These are phyloP conservation scores for Lenzites betulinus DNA, from an alignment of 768 basidiomycete species.

Conservation along the genomic window DNA sequence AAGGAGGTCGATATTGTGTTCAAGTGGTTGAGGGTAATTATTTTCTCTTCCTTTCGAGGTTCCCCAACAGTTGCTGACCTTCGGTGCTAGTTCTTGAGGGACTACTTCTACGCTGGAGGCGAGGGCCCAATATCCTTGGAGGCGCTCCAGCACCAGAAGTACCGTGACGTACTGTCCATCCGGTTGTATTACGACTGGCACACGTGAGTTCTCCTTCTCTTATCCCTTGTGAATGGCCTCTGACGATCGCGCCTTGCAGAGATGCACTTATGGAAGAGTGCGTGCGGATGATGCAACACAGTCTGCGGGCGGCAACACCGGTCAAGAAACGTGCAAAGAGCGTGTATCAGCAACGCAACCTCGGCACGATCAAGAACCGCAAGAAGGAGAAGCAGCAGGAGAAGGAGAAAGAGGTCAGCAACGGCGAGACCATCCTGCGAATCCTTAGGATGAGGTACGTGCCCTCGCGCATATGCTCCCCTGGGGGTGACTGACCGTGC, in stretches of 20 bases:
- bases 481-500: not conserved
- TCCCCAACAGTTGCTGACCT: not conserved
- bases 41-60: not conserved
- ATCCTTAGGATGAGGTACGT: slow-evolving; percentile 93
- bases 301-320: slow-evolving; percentile 68
- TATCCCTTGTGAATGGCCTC: not conserved
- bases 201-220: slow-evolving; percentile 54
- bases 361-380: slow-evolving; percentile 93
- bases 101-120: slow-evolving; percentile 94
- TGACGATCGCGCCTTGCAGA: slow-evolving; percentile 36
- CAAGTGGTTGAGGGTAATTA: slow-evolving; percentile 90
- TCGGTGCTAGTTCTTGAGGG: slow-evolving; percentile 73
- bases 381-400: slow-evolving; percentile 91
- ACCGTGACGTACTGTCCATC: slow-evolving; percentile 87
- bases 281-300: slow-evolving; percentile 92
- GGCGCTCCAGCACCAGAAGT: slow-evolving; percentile 89
- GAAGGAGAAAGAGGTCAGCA: slow-evolving; percentile 70
- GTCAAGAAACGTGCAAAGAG: slow-evolving; percentile 91
- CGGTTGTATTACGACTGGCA: slow-evolving; percentile 96
- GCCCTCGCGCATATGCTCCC: not conserved
- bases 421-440: slow-evolving; percentile 89
- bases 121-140: slow-evolving; percentile 90
- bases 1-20: slow-evolving; percentile 99
- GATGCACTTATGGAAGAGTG: slow-evolving; percentile 93
- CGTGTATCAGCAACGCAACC: slow-evolving; percentile 88